Base-by-base conservation (phyloP, 148 eudicot genomes). In the Agrostemma githago region DNA sequence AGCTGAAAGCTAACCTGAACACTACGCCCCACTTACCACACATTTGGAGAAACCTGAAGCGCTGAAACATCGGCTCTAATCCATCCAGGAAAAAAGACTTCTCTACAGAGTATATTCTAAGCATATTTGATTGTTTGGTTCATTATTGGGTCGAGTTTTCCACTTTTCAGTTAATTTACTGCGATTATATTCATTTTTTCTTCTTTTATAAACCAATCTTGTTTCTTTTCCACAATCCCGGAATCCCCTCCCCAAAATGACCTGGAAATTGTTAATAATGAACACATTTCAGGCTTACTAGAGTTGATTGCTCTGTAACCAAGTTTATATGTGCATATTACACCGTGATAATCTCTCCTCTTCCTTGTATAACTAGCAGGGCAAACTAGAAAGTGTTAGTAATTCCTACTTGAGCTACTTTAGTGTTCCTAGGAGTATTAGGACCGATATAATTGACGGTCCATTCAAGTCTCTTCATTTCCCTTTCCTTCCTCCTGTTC, bases 381-480 rank as follows among this genome's bases (percentile, higher is more conserved):
- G 34, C 21, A 8, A 60, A 9, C 42, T 40, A 44, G 42, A 72
- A 62, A 16, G 70, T 60, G 68, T 60, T 80, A 0, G 9, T 72
- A 63, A 76, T 80, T 39, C 77, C 79, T 59, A 7, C 40, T 20
- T 77, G 83, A 26, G 80, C 78, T 34, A 77, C 72, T 77, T 77
- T 81, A 17, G 83, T 81, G 54, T 46, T 69, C 58, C 83, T 81
- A 42, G 75, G 78, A 81, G 58, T 62, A 57, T 43, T 69, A 20
- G 77, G 43, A 77, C 14, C 56, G 4, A 62, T 74, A 71, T 80
- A 67, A 51, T 81, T 77, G 5, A 81, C 78, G 10, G 65, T 81
- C 83, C 83, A 81, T 74, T 81, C 83, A 77, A 81, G 83, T 43
- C 80, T 75, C 64, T 83, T 85, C 84, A 86, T 80, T 70, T 79